Base-by-base conservation (phyloP, 2,329 filamentous ascomycete genomes). In the Arthrobotrys sphaeroides region DNA sequence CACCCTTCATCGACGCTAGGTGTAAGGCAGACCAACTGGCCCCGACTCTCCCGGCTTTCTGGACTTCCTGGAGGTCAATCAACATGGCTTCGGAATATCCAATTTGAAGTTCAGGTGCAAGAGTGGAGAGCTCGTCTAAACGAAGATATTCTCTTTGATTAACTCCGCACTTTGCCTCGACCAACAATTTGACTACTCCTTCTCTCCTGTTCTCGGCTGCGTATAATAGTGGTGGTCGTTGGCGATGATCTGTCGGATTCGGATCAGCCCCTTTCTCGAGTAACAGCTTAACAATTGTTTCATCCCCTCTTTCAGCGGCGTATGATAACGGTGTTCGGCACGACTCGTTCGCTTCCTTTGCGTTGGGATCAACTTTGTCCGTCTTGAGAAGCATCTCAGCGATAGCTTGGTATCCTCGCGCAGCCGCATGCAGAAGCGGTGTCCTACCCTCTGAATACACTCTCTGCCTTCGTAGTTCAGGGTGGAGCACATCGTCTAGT, bases 381-480 rank as follows among this genome's bases (percentile, higher is more conserved):
- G 49, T 72, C 13, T 40, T 59, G 42, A 67, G 60, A n/a, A 80
- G 61, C 22, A 77, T 33, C 40, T 60, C 51, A 16, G 77, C 73
- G 36, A 77, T 61, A 26, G 22, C 49, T 42, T 47, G 38, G 55
- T 79, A 65, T 7, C 78, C 79, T 3, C 66, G 66, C 40, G 69
- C 59, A 20, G 77, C 70, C 60, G 79, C 79, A 38, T 78, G 77
- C 28, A 78, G 77, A 18, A 81, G 64, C 4, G 78, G 79, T 36
- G 74, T 80, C 7, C 77, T 77, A 20, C 73, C 77, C 47, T 77
- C 53, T 5, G 28, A 53, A 1, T 16, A 22, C 26, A 76, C 70
- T 10, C 28, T n/a, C n/a, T n/a, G n/a, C n/a, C n/a, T n/a, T n/a
- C n/a, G n/a, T n/a, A n/a, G n/a, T n/a, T n/a, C n/a, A n/a, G n/a